These are phyloP conservation scores for Saprolegnia parasitica DNA, from an alignment of 352 stramenopile species.

Conservation along the genomic window DNA sequence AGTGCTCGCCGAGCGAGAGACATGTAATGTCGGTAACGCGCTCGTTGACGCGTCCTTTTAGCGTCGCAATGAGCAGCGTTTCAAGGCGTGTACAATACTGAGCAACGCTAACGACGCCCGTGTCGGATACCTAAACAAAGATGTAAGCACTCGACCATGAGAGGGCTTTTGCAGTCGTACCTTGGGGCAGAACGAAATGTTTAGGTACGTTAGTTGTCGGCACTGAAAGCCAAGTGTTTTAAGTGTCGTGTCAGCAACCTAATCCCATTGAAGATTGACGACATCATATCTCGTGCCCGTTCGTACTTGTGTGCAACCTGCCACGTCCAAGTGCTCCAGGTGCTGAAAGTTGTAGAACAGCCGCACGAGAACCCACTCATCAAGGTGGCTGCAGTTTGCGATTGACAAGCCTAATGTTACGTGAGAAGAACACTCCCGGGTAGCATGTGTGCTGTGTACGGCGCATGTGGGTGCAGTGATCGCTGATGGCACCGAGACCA, in stretches of 20 bases:
- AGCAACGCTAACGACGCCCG: slow-evolving; percentile 76
- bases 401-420: slow-evolving; percentile 36
- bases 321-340: slow-evolving; percentile 55
- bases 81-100: slow-evolving; percentile 67
- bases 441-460: neutral
- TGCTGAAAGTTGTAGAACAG: slow-evolving; percentile 54
- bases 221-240: slow-evolving; percentile 76
- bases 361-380: slow-evolving; percentile 64
- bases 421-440: neutral
- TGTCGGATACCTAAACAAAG: slow-evolving; percentile 61
- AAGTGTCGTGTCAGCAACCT: slow-evolving; percentile 78
- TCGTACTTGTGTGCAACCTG: slow-evolving; percentile 56
- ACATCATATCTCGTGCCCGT: slow-evolving; percentile 38
- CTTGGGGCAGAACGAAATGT: slow-evolving; percentile 69
- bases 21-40: slow-evolving; percentile 87
- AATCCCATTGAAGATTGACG: slow-evolving; percentile 43
- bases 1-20: slow-evolving; percentile 67
- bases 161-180: neutral
- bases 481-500: slow-evolving; percentile 56
- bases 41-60: slow-evolving; percentile 51
- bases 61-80: slow-evolving; percentile 58
- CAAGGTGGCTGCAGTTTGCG: slow-evolving; percentile 51
- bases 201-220: slow-evolving; percentile 49
- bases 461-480: slow-evolving; percentile 42
- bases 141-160: neutral